Evolutionary conservation across 2,329 filamentous ascomycete species (phyloP).

Genomic region (Verruconis gallopava): DNA sequence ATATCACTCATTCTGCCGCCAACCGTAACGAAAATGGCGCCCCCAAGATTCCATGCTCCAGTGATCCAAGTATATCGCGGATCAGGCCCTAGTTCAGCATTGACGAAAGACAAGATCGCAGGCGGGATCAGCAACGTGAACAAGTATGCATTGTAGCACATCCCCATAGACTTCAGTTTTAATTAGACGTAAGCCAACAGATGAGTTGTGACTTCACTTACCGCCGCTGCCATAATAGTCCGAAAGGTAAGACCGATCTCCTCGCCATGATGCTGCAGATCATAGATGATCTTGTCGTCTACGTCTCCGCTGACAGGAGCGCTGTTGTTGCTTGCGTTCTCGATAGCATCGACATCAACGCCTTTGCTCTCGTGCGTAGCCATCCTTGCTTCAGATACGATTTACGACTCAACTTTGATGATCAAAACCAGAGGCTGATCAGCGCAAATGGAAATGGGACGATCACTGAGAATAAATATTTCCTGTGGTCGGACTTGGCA

Average conservation of each 20-base stretch:
- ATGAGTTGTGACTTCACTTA: neutral
- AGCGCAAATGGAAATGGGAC: no score
- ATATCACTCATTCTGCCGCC: constrained; percentile 27
- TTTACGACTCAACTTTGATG: no score
- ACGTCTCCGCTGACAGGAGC: neutral
- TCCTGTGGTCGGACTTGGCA: no score
- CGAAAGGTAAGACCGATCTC: constrained; percentile 20
- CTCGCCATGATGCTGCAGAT: constrained; percentile 19
- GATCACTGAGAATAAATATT: no score
- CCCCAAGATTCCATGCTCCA: constrained; percentile 21
- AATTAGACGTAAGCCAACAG: neutral
- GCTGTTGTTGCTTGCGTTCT: neutral
- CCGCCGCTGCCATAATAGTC: constrained; percentile 16
- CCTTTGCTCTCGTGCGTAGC: neutral
- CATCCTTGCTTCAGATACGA: no score
- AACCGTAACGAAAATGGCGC: constrained; percentile 18
- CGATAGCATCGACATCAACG: neutral
- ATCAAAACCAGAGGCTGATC: no score
- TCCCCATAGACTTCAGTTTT: constrained; percentile 17
- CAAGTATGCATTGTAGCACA: constrained; percentile 23
- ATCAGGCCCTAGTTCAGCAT: constrained; percentile 21
- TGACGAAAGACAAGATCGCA: constrained; percentile 21
- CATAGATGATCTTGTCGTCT: constrained; percentile 19
- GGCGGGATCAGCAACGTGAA: constrained; percentile 22
- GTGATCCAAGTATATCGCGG: constrained; percentile 22